phyloP scores from a whole-genome alignment of 331 rosid species.

The Prunus yedoensis region DNA sequence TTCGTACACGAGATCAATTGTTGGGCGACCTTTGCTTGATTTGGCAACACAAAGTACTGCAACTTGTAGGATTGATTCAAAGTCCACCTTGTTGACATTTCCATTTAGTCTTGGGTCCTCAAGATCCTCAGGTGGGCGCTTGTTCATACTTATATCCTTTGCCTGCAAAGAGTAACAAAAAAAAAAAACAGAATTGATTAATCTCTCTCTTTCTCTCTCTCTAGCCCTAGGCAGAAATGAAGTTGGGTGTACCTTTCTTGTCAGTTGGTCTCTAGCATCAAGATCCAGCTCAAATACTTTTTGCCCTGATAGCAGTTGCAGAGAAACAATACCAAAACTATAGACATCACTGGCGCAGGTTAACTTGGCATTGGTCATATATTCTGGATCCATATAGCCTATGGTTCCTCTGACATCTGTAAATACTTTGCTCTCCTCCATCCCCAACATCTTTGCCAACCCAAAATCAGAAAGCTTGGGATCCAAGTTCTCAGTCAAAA shows the following conservation, averaged over 20 bases:
- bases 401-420: constrained; percentile 88
- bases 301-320: constrained; percentile 81
- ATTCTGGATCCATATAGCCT: constrained; percentile 97
- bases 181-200: not conserved
- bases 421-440: constrained; percentile 79
- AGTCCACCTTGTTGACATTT: constrained; percentile 51
- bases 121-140: constrained; percentile 58
- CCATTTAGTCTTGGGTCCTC: constrained; percentile 72
- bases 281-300: constrained; percentile 78
- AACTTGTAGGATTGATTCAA: constrained; percentile 55
- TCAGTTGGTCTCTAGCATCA: constrained; percentile 82
- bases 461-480: constrained; percentile 91
- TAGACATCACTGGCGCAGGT: constrained; percentile 84
- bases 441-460: constrained; percentile 68
- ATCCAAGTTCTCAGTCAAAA: constrained; percentile 58
- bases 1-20: constrained; percentile 52
- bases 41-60: constrained; percentile 84
- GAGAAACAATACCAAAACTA: constrained; percentile 78
- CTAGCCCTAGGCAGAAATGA: not conserved
- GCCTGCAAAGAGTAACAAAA: constrained; percentile 45
- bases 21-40: constrained; percentile 76
- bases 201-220: not conserved
- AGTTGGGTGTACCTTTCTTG: constrained; percentile 56
- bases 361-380: constrained; percentile 82
- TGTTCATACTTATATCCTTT: constrained; percentile 64